Conservation (phyloP, 257 asterid species). For the Thymus mandschuricus region DNA sequence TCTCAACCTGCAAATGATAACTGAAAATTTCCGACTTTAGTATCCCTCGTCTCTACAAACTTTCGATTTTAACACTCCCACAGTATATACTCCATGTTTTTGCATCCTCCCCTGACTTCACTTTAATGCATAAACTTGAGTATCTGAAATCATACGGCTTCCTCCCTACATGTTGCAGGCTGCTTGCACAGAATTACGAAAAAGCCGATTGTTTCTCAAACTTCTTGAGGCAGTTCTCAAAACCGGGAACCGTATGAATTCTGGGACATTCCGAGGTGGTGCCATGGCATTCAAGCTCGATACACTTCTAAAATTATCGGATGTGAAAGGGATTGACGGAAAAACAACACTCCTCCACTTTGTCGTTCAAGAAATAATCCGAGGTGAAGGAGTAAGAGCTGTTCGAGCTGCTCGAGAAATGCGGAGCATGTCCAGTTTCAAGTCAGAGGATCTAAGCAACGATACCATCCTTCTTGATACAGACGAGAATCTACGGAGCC, state of each 20-base stretch:
- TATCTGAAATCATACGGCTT: too few species aligned
- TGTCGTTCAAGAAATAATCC: conserved; percentile 76
- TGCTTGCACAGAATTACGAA: conserved; percentile 63
- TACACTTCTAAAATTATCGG: conserved; percentile 67
- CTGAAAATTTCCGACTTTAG: too few species aligned
- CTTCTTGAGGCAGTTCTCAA: conserved; percentile 81
- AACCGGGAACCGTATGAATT: conserved; percentile 81
- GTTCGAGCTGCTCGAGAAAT: conserved; percentile 49
- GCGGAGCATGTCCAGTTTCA: conserved; percentile 62
- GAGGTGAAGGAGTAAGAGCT: conserved; percentile 69
- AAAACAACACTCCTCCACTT: conserved; percentile 76
- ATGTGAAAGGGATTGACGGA: conserved; percentile 69
- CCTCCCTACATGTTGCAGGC: conserved; percentile 42
- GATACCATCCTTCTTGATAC: conserved; percentile 37
- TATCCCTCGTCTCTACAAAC: too few species aligned
- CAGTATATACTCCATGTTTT: too few species aligned
- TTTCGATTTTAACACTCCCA: too few species aligned
- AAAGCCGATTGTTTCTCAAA: conserved; percentile 66
- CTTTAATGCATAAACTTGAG: too few species aligned
- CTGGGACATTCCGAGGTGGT: conserved; percentile 74
- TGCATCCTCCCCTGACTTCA: too few species aligned
- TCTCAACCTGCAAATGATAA: not conserved
- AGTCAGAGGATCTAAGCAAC: conserved; percentile 44
- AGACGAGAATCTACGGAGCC: conserved; percentile 52
- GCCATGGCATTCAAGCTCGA: conserved; percentile 77